Percentiles rank a stretch among this genome's conserved stretches.
Evolutionary conservation across 306 rosid species (phyloP).

Genomic region (Vigna reflexopilosa): DNA sequence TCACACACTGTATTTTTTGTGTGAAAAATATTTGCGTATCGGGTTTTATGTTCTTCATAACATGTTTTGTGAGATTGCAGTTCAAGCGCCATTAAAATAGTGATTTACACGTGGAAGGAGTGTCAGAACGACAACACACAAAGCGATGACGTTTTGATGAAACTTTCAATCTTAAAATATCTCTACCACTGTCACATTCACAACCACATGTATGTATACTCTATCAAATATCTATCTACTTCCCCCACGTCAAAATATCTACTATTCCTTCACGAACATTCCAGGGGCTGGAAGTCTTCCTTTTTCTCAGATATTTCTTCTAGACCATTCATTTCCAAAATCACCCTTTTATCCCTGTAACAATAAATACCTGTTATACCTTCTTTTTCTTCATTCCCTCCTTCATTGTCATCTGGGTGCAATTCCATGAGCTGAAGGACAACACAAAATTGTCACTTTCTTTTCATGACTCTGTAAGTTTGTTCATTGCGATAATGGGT

Average conservation of each 20-base stretch:
- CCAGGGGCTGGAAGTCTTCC: constrained; percentile 13
- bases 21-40: no score
- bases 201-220: neutral
- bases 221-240: neutral
- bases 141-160: no score
- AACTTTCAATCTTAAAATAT: neutral
- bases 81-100: no score
- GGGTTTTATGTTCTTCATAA: no score
- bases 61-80: no score
- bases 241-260: constrained; percentile 30
- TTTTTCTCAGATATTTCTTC: constrained; percentile 37
- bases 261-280: constrained; percentile 51
- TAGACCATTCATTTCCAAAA: constrained; percentile 14
- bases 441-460: no score
- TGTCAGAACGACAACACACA: no score
- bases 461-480: neutral
- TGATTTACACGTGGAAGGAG: no score
- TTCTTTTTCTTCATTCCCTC: neutral
- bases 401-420: neutral
- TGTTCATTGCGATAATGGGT: constrained; percentile 42
- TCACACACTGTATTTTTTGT: no score
- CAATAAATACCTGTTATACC: neutral
- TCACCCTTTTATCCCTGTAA: constrained; percentile 14
- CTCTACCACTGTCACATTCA: neutral
- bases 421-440: neutral